Conservation (phyloP, 2,329 filamentous ascomycete species). For the Fusarium sp. region DNA sequence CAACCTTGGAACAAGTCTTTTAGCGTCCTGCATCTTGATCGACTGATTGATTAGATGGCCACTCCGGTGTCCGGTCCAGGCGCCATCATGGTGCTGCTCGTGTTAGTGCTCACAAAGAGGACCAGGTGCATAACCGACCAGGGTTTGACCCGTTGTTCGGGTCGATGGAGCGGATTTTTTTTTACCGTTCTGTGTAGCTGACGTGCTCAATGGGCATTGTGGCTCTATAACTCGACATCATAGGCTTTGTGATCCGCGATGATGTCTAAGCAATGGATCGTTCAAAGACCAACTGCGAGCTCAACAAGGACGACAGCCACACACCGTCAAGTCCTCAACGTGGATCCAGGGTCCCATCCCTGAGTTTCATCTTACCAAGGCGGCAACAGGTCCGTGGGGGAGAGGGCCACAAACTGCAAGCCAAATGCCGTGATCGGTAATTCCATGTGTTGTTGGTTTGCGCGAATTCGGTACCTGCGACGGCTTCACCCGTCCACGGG, state of each 20-base stretch:
- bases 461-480: slow-evolving; percentile 28
- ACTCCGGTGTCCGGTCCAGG: slow-evolving; percentile 11
- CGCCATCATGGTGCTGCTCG: not conserved
- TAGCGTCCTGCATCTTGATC: slow-evolving; percentile 43
- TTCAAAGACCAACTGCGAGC: not conserved
- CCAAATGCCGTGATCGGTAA: slow-evolving; percentile 17
- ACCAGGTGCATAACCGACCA: slow-evolving; percentile 4
- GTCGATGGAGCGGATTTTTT: not conserved
- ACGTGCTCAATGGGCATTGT: not conserved
- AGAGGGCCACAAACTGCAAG: not conserved
- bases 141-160: not conserved
- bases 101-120: slow-evolving; percentile 12
- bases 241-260: not conserved
- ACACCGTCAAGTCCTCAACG: not conserved
- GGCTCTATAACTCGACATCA: not conserved
- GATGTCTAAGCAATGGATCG: not conserved
- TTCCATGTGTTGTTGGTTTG: slow-evolving; percentile 29
- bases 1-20: slow-evolving; percentile 10
- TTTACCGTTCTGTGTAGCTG: not conserved
- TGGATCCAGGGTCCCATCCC: not conserved
- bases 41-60: slow-evolving; percentile 47
- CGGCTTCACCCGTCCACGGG: slow-evolving; percentile 12
- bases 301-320: not conserved
- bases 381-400: not conserved
- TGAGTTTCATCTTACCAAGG: not conserved